A percentile compares a stretch with the other conserved stretches of the same genome.
Conservation (phyloP, 306 rosid genomes). For the Glycine soja region DNA sequence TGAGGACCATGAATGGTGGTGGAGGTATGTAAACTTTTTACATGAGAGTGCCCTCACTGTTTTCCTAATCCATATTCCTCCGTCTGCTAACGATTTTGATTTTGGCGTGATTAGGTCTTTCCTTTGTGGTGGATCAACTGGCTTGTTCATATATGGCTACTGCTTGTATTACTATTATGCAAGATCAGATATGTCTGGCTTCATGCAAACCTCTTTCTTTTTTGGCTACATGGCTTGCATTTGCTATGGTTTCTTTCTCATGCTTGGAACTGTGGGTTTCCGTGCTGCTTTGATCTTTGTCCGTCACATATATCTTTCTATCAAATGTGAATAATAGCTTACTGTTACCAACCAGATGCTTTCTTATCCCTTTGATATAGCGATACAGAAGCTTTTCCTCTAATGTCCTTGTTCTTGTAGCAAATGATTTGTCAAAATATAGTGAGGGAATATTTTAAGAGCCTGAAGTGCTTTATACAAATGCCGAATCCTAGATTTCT, state of each 20-base stretch:
- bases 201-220: conserved; percentile 70
- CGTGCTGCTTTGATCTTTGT: conserved; percentile 57
- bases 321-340: conserved; percentile 57
- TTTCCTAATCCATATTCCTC: background rate
- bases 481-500: background rate
- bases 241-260: conserved; percentile 67
- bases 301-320: conserved; percentile 54
- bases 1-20: conserved; percentile 74
- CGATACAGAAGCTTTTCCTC: conserved; percentile 9
- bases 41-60: background rate
- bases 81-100: conserved; percentile 22
- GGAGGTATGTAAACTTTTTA: conserved; percentile 54
- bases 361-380: conserved; percentile 30
- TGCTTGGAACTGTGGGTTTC: conserved; percentile 66
- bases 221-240: conserved; percentile 69
- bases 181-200: conserved; percentile 67
- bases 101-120: conserved; percentile 55
- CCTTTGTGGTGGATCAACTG: conserved; percentile 65
- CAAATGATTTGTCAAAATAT: conserved; percentile 28
- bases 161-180: conserved; percentile 59
- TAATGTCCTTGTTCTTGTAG: conserved; percentile 5
- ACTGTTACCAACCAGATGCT: conserved; percentile 24
- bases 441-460: background rate
- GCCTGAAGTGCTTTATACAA: conserved; percentile 9
- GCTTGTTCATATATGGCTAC: conserved; percentile 63